Evolutionary conservation across 192 early-diverging fungal species (phyloP), one percentile per base, ranked within the genome.

Genomic region (Coemansia sp.): DNA sequence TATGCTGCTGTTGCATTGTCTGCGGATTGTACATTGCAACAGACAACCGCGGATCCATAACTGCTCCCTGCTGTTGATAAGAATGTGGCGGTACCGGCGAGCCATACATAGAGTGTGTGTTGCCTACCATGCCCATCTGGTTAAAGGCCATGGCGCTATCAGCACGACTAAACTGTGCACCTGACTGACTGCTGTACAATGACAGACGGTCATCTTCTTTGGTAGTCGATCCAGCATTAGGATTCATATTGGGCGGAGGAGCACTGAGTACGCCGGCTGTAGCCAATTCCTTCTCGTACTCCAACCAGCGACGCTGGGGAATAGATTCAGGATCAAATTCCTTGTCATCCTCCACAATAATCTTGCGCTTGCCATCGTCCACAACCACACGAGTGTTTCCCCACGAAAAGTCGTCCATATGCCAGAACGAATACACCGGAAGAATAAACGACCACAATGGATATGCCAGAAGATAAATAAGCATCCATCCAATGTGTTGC

Each of bases 361-460:
- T 84, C 78, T 89, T 87, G 67, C 83, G 85, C 61, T 85, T 85
- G 22, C 83, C 85, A 36, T 87, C 86, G 54, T 90, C 91, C 1
- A 90, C 85, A 2, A 93, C 90, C 23, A 90, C 85, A 70, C 91
- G 91, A 19, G 96, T 98, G 75, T 97, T 95, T 71, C 96, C 96
- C 96, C 96, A 98, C 7, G 92, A 93, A 76, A 98, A 98, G 64
- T 97, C 95, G 63, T 97, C 95, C 86, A 96, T 93, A 82, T 97
- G 94, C 95, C 94, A 96, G 88, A 98, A 97, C n/a, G 95, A 87
- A 76, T 98, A 98, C 29, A 98, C 71, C 2, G 96, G 96, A 51
- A 98, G 87, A 63, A 92, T 89, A 61, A 94, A 92, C 5, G 89
- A 92, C 71, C 93, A 98, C 20, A 97, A 75, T 6, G 96, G 95